A percentile compares a stretch with the other conserved stretches of the same genome.
phyloP scores from a whole-genome alignment of 225 moss, liverwort and hornwort genomes.

The Straminergon stramineum region DNA sequence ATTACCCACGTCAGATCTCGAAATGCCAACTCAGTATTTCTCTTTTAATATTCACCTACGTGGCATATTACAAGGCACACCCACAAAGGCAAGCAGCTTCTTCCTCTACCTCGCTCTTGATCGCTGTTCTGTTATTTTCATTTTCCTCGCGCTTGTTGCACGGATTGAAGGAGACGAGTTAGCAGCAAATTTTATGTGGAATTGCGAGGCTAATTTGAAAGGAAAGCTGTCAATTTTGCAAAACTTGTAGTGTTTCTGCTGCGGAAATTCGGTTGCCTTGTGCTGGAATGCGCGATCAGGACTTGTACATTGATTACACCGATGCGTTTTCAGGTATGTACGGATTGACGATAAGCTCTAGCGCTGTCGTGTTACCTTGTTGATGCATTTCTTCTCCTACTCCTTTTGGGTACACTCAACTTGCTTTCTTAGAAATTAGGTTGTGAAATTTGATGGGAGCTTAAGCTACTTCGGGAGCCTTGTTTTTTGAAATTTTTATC shows the following conservation, averaged over 20 bases:
- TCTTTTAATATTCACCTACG: not conserved
- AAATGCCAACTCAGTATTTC: not conserved
- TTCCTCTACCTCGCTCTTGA: not conserved
- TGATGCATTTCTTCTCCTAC: not conserved
- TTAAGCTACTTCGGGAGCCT: not conserved
- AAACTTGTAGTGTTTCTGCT: not conserved
- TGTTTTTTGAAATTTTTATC: not conserved
- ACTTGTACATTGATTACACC: not conserved
- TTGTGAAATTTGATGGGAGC: not conserved
- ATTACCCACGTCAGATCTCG: not conserved
- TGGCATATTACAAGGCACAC: not conserved
- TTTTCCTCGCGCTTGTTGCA: not conserved
- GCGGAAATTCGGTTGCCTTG: not conserved
- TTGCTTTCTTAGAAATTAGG: slow-evolving; percentile 2
- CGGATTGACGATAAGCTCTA: not conserved
- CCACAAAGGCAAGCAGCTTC: not conserved
- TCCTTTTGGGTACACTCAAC: not conserved
- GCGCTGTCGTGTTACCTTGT: not conserved
- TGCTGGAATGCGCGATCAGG: not conserved
- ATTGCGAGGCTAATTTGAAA: not conserved
- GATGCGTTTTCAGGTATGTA: not conserved
- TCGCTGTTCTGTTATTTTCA: not conserved
- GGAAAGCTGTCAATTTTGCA: not conserved
- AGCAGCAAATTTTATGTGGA: not conserved
- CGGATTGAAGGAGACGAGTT: not conserved